Percentiles rank a stretch among this genome's conserved stretches.
Conservation (phyloP, 441 rosid species). For the Erodium texanum region DNA sequence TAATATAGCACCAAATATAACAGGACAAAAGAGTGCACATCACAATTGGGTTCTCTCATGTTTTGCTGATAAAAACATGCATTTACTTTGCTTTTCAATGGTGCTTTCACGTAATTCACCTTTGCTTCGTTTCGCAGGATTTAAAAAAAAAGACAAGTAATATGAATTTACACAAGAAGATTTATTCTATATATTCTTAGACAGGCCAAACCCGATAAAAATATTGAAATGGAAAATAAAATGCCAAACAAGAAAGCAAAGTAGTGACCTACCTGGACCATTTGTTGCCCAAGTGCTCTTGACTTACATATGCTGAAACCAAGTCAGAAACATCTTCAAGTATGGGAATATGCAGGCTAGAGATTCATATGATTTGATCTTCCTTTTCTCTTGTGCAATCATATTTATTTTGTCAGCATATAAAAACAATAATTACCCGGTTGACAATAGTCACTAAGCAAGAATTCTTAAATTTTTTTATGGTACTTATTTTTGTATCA, state of each 20-base stretch:
- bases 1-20: conserved; percentile 23
- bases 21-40: conserved; percentile 30
- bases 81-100: conserved; percentile 22
- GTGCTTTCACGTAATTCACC: conserved; percentile 12
- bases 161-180: conserved; percentile 15
- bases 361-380: conserved; percentile 5
- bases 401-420: conserved; percentile 2
- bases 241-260: conserved; percentile 25
- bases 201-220: background rate
- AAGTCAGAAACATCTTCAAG: conserved; percentile 12
- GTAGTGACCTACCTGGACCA: conserved; percentile 25
- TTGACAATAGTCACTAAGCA: background rate
- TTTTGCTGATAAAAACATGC: conserved; percentile 16
- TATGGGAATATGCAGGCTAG: conserved; percentile 9
- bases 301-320: background rate
- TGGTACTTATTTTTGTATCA: background rate
- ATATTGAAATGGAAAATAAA: background rate
- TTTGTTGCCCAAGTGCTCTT: conserved; percentile 17
- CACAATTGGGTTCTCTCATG: conserved; percentile 11
- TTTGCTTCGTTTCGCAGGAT: conserved; percentile 18
- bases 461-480: background rate
- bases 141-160: conserved; percentile 18
- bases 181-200: background rate
- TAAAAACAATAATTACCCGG: conserved; percentile 6
- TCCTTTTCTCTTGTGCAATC: conserved; percentile 6